Percentiles rank a stretch among this genome's conserved stretches.
Evolutionary conservation across 768 basidiomycete genomes (phyloP).

Genomic region (Filobasidium wieringae): DNA sequence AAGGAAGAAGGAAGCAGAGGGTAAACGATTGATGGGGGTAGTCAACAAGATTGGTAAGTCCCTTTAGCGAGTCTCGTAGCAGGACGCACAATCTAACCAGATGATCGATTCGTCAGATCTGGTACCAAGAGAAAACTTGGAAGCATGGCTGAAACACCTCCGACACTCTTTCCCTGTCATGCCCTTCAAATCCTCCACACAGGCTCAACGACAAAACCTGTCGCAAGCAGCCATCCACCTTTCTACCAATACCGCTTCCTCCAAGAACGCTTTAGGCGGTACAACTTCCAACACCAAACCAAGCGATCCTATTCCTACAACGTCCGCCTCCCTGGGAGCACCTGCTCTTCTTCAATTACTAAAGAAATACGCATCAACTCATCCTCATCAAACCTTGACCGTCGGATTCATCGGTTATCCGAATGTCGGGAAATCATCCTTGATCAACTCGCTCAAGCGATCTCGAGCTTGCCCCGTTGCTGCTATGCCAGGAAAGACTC

Average conservation of each 20-base stretch:
- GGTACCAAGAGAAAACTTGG: constrained; percentile 74
- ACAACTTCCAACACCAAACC: constrained; percentile 45
- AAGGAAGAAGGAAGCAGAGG: constrained; percentile 65
- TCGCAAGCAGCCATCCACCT: constrained; percentile 42
- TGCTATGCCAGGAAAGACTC: constrained; percentile 87
- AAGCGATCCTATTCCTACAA: constrained; percentile 20
- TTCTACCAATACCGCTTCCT: constrained; percentile 8
- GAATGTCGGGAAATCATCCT: constrained; percentile 39
- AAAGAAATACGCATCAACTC: constrained; percentile 45
- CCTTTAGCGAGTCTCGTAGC: background rate
- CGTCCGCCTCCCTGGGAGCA: constrained; percentile 37
- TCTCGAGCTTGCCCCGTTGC: constrained; percentile 63
- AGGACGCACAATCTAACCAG: background rate
- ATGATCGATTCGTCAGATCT: constrained; percentile 51
- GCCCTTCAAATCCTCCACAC: constrained; percentile 73
- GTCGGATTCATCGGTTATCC: constrained; percentile 41
- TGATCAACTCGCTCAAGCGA: constrained; percentile 40
- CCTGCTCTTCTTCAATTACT: constrained; percentile 60
- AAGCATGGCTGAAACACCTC: constrained; percentile 81
- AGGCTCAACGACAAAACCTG: constrained; percentile 67
- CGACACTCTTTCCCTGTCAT: constrained; percentile 84
- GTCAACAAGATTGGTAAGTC: constrained; percentile 88
- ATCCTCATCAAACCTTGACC: constrained; percentile 37
- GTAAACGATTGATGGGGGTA: constrained; percentile 85
- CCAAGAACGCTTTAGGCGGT: constrained; percentile 19